Conservation (phyloP, 257 asterid species). For the Solanum tarapatanum region DNA sequence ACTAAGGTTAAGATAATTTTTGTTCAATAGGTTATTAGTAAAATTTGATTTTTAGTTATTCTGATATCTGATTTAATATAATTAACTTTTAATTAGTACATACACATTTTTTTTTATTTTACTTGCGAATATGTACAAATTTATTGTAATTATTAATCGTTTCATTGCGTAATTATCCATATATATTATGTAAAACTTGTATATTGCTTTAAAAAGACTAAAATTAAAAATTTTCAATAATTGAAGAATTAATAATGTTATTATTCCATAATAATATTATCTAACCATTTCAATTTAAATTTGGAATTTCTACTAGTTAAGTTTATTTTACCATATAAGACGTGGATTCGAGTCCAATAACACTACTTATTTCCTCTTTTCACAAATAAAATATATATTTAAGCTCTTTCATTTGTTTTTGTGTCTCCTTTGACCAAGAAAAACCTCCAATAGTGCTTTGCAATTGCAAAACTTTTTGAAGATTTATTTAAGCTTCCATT, state of each 20-base stretch:
- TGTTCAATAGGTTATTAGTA: background rate
- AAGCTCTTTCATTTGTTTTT: background rate
- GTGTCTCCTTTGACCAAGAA: background rate
- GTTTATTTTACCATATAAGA: background rate
- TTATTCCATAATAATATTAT: background rate
- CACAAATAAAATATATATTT: background rate
- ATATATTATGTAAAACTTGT: background rate
- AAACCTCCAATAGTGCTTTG: background rate
- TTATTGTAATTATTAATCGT: background rate
- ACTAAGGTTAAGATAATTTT: background rate
- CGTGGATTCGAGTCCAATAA: background rate
- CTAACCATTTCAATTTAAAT: background rate
- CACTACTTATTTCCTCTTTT: background rate
- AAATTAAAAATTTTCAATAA: background rate
- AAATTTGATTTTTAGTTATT: background rate
- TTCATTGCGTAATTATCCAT: background rate
- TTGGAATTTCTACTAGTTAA: background rate
- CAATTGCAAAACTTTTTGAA: background rate
- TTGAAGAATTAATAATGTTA: background rate
- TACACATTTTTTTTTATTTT: background rate
- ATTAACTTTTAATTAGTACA: background rate
- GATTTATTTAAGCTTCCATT: background rate
- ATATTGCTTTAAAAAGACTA: background rate
- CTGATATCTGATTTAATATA: background rate
- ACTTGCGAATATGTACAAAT: background rate